Base-by-base conservation (phyloP, 176 grass and related monocot species). In the Elaeis guineensis region DNA sequence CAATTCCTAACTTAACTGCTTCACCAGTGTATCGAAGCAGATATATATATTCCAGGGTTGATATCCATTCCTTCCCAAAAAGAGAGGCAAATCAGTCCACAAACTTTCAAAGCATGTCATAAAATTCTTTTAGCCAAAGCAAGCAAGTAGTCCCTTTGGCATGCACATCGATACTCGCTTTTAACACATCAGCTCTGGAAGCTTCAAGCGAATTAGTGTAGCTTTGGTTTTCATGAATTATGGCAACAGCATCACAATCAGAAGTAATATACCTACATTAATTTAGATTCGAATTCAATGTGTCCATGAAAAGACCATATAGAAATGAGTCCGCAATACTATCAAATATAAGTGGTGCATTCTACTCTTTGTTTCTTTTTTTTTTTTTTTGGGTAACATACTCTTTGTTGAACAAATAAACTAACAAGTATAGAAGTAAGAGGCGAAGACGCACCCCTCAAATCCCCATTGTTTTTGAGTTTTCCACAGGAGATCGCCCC, bases 401-500 rank as follows among this genome's bases (percentile, higher is more conserved):
- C n/a, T n/a, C n/a, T n/a, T n/a, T n/a, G n/a, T n/a, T n/a, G n/a
- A n/a, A n/a, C n/a, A n/a, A n/a, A n/a, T n/a, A n/a, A n/a, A n/a
- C n/a, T n/a, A n/a, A n/a, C n/a, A n/a, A n/a, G n/a, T n/a, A n/a
- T n/a, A n/a, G n/a, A n/a, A n/a, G n/a, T n/a, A n/a, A n/a, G 57
- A 62, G 49, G 4, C 4, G 32, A 35, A 9, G 4, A 9, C 22
- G 0, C 83, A 91, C 93, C 87, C 87, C 55, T 91, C 12, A 69
- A 97, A 91, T 64, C 93, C 92, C 87, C 92, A 97, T 58, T 97
- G 83, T 17, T 91, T 70, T 70, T 84, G 81, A 56, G 84, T 75
- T 71, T 82, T 84, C 32, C 83, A 70, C 0, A 97, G 63, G n/a
- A 97, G 79, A 80, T 91, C 80, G 61, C 79, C 77, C 35, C 23